Percentiles rank a stretch among this genome's conserved stretches.
phyloP scores from a whole-genome alignment of 1,284 basidiomycete genomes.

The Rhodotorula sp. region DNA sequence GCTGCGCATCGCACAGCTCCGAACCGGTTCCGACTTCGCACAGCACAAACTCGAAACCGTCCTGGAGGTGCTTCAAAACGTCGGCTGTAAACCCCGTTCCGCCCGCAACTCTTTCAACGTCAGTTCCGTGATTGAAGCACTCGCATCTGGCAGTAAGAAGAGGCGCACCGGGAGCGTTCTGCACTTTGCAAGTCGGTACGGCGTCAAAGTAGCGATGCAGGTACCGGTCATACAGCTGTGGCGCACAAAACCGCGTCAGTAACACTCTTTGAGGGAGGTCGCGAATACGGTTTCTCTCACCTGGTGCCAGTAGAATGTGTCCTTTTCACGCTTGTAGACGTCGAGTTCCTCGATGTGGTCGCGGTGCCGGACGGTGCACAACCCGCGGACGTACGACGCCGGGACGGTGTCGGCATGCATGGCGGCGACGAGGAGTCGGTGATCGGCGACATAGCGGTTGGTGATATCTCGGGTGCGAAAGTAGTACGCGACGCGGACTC shows the following conservation, averaged over 20 bases:
- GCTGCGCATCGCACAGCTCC: slow-evolving; percentile 81
- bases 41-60: slow-evolving; percentile 90
- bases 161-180: slow-evolving; percentile 70
- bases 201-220: slow-evolving; percentile 98
- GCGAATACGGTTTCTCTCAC: slow-evolving; percentile 15
- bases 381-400: slow-evolving; percentile 34
- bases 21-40: slow-evolving; percentile 88
- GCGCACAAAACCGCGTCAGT: neutral
- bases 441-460: slow-evolving; percentile 42
- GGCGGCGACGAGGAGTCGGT: slow-evolving; percentile 42
- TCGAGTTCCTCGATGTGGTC: slow-evolving; percentile 42
- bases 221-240: slow-evolving; percentile 69
- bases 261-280: slow-evolving; percentile 17
- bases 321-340: slow-evolving; percentile 32
- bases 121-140: neutral
- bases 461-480: slow-evolving; percentile 44
- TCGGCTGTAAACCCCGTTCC: slow-evolving; percentile 34
- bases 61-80: slow-evolving; percentile 56
- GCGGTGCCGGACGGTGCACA: slow-evolving; percentile 40
- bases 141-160: neutral
- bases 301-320: slow-evolving; percentile 44
- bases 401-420: slow-evolving; percentile 42
- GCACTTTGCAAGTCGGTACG: slow-evolving; percentile 77
- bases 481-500: slow-evolving; percentile 43
- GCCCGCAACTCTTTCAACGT: neutral